Evolutionary conservation across 2,329 filamentous ascomycete genomes (phyloP).

Genomic region (Lecanoromycetidae sp.): DNA sequence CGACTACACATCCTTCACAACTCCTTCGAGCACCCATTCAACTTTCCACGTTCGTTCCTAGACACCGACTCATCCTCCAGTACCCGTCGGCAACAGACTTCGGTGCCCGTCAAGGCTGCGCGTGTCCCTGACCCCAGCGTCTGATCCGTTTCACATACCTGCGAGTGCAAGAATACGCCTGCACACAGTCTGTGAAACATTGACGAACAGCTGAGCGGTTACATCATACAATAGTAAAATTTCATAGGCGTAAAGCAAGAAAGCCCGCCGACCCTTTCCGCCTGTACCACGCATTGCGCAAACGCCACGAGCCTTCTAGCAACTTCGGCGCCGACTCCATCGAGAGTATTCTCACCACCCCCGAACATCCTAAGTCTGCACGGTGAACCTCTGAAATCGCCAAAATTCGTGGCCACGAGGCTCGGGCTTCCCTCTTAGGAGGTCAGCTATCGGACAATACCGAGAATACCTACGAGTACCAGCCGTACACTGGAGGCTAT

Average conservation of each 20-base stretch:
- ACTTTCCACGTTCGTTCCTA: not conserved
- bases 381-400: not conserved
- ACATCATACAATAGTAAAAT: too few relatives aligned
- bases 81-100: not conserved
- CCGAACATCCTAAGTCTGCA: not conserved
- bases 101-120: too few relatives aligned
- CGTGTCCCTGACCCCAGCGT: not conserved
- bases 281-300: not conserved
- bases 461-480: conserved; percentile 34
- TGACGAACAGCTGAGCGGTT: not conserved
- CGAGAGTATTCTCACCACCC: not conserved
- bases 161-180: not conserved
- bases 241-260: too few relatives aligned
- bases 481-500: conserved; percentile 36
- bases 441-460: conserved; percentile 41
- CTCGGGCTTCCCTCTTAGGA: conserved; percentile 48
- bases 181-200: not conserved
- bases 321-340: not conserved
- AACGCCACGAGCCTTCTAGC: not conserved
- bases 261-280: too few relatives aligned
- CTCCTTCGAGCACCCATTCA: too few relatives aligned
- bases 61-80: not conserved
- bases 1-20: not conserved
- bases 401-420: conserved; percentile 32
- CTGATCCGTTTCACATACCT: not conserved